A percentile compares a stretch with the other conserved stretches of the same genome.
phyloP scores from a whole-genome alignment of 1,284 basidiomycete species.

The Thelephora terrestris region DNA sequence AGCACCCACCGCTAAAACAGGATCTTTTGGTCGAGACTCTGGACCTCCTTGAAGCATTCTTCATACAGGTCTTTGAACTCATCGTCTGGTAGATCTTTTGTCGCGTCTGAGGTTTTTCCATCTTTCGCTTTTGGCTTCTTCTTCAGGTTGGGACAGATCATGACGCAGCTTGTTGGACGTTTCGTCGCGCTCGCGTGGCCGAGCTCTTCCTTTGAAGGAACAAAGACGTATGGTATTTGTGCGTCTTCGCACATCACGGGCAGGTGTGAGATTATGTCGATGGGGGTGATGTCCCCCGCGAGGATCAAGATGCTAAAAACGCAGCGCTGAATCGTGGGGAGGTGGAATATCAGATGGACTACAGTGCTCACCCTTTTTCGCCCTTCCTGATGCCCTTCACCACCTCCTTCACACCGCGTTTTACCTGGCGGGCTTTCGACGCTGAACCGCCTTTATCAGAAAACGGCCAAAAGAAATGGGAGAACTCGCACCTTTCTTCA shows the following conservation, averaged over 20 bases:
- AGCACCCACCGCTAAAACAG: conserved; percentile 35
- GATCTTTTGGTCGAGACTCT: conserved; percentile 66
- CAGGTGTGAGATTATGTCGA: conserved; percentile 97
- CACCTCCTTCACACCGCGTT: conserved; percentile 93
- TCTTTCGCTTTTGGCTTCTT: conserved; percentile 59
- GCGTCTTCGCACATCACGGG: conserved; percentile 94
- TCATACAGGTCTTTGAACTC: conserved; percentile 81
- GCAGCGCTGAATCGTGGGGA: conserved; percentile 6
- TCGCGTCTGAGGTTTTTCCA: conserved; percentile 29
- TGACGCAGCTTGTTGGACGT: conserved; percentile 95
- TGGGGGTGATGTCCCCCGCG: conserved; percentile 95
- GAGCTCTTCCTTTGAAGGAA: conserved; percentile 86
- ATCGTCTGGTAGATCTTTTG: conserved; percentile 53
- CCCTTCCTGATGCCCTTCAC: conserved; percentile 94
- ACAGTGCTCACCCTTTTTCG: conserved; percentile 74
- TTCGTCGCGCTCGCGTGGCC: conserved; percentile 95
- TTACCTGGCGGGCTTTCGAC: conserved; percentile 86
- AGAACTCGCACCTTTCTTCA: conserved; percentile 69
- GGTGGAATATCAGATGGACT: conserved; percentile 1
- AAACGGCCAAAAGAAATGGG: conserved; percentile 1
- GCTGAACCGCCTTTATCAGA: conserved; percentile 34
- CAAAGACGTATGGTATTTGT: conserved; percentile 86
- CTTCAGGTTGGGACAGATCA: conserved; percentile 80
- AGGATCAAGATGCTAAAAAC: conserved; percentile 71
- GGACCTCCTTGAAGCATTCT: conserved; percentile 79